These are phyloP conservation scores for Podospora didyma DNA, from an alignment of 495 filamentous ascomycete species.

Conservation along the genomic window DNA sequence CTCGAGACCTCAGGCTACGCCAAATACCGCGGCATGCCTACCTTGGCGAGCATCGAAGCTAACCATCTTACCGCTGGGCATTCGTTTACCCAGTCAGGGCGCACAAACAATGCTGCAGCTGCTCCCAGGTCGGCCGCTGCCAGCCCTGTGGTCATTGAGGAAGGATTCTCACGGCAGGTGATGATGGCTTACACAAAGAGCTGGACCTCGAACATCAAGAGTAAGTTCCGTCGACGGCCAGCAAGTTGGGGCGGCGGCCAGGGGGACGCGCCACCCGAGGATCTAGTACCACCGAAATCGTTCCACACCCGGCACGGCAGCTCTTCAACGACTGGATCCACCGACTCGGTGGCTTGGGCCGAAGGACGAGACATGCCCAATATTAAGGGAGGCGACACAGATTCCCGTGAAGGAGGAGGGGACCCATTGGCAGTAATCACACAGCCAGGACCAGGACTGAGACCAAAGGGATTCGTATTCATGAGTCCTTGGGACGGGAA, in stretches of 20 bases:
- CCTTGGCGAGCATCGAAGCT: constrained; percentile 27
- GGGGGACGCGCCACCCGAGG: constrained; percentile 13
- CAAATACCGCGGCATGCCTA: constrained; percentile 46
- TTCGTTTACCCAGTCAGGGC: constrained; percentile 16
- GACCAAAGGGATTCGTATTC: constrained; percentile 59
- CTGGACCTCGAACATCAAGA: constrained; percentile 37
- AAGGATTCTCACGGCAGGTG: constrained; percentile 46
- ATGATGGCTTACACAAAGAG: constrained; percentile 47
- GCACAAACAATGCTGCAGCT: not conserved
- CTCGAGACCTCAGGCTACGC: constrained; percentile 46
- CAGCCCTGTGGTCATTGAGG: constrained; percentile 9
- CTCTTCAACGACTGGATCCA: constrained; percentile 31
- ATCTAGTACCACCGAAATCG: constrained; percentile 11
- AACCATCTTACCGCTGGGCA: constrained; percentile 27
- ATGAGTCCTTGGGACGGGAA: constrained; percentile 78
- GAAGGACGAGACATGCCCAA: not conserved
- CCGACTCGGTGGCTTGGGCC: constrained; percentile 30
- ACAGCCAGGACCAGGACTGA: constrained; percentile 40
- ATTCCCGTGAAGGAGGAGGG: not conserved
- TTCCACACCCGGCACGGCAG: constrained; percentile 33
- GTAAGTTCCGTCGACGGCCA: constrained; percentile 33
- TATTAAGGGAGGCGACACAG: constrained; percentile 3
- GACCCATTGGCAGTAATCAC: constrained; percentile 29
- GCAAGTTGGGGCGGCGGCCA: constrained; percentile 15
- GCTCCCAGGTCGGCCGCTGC: not conserved